Base-by-base conservation (phyloP, 1,284 basidiomycete species). In the Salmacisia buchloeana region DNA sequence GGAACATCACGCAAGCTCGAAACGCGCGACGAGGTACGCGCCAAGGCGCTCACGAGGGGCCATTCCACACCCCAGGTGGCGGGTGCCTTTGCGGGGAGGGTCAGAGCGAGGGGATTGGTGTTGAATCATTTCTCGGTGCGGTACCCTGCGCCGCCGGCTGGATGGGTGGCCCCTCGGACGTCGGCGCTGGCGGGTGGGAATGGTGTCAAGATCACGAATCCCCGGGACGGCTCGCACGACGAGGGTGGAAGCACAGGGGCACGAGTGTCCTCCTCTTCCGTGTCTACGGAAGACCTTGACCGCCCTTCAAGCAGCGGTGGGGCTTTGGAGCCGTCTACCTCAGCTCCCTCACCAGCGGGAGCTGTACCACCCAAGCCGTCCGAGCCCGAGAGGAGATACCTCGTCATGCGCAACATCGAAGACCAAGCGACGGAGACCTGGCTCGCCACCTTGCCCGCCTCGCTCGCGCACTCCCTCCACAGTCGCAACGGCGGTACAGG, bases 121-220 rank as follows among this genome's bases (percentile, higher is more conserved):
- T 62, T 79, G 45, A 79, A 79, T 59, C 77, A 79, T 58, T 78
- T 79, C 60, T 74, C 72, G 18, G 70, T 73, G 21, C 67, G 69
- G 38, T 75, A 69, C 43, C 65, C 69, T 4, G 66, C 72, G 31
- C 69, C 73, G 12, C 65, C 67, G 18, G 27, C 38, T 12, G n/a
- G 38, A 12, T 39, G 59, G 61, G 35, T 60, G 49, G 34, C 35
- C 13, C 46, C n/a, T 38, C 12, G 58, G 58, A 36, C 57, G 31
- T 21, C 57, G 59, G 43, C 62, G 29, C 41, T 12, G n/a, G 27
- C 21, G 46, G 29, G 23, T 38, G 21, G 18, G 35, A 1, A 45
- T 23, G 18, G 62, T 58, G 6, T 33, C 21, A 21, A 18, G 58
- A 15, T 18, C 23, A 18, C 35, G 41, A 49, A n/a, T 27, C 10